phyloP scores from a whole-genome alignment of 176 grass and related monocot species.

The Cenchrus americanus region DNA sequence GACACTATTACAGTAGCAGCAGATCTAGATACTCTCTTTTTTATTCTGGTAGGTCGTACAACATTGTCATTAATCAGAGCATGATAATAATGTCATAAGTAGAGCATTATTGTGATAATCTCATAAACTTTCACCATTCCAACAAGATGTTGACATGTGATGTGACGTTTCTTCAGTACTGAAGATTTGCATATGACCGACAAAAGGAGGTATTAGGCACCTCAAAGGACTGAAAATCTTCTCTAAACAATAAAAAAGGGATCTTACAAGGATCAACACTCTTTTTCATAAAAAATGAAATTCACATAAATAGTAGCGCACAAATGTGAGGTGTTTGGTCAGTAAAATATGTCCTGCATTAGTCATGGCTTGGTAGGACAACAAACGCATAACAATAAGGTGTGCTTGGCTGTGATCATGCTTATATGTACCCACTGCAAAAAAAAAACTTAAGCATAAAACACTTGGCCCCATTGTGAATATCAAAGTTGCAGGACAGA shows the following conservation, averaged over 20 bases:
- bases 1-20: slow-evolving; percentile 11
- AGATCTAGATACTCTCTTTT: slow-evolving; percentile 24
- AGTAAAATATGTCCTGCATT: neutral
- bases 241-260: neutral
- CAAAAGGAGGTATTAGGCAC: neutral
- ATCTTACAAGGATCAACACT: neutral
- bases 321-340: neutral
- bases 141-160: slow-evolving; percentile 26
- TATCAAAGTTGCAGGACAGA: neutral
- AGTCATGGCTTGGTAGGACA: neutral
- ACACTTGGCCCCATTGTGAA: neutral
- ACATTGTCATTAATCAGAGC: slow-evolving; percentile 9
- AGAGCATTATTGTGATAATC: slow-evolving; percentile 26
- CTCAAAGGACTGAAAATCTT: slow-evolving; percentile 12
- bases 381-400: neutral
- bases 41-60: slow-evolving; percentile 35
- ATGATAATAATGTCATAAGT: slow-evolving; percentile 1
- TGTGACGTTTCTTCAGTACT: neutral
- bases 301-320: neutral
- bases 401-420: neutral
- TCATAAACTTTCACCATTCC: slow-evolving; percentile 28
- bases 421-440: neutral
- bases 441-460: neutral
- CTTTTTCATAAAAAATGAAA: neutral
- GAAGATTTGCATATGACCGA: slow-evolving; percentile 12